Conservation (phyloP, 2,329 filamentous ascomycete species). For the Emmonsiellopsis sp. region DNA sequence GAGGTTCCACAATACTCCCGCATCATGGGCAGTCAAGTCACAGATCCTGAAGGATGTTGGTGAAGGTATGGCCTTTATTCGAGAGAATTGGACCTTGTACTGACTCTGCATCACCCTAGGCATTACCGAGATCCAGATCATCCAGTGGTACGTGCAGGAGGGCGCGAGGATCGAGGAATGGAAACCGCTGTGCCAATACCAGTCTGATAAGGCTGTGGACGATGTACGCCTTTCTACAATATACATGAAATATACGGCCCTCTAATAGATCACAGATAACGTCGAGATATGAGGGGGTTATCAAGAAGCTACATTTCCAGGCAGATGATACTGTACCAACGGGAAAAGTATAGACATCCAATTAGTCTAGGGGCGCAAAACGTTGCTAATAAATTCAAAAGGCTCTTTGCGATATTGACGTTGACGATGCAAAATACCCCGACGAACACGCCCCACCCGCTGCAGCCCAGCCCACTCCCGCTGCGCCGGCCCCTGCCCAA, state of each 20-base stretch:
- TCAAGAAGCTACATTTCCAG: constrained; percentile 94
- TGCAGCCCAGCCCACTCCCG: constrained; percentile 16
- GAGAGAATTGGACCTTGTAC: constrained; percentile 23
- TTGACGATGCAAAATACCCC: constrained; percentile 64
- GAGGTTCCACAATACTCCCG: constrained; percentile 26
- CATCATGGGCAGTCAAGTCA: constrained; percentile 28
- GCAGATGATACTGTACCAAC: constrained; percentile 94
- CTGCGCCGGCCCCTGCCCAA: constrained; percentile 14
- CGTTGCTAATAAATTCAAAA: constrained; percentile 25
- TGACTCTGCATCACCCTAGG: constrained; percentile 42
- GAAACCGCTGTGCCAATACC: constrained; percentile 94
- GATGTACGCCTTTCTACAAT: constrained; percentile 34
- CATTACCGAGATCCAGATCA: constrained; percentile 96
- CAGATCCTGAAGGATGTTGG: constrained; percentile 37
- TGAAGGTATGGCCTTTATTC: constrained; percentile 26
- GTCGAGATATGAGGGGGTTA: constrained; percentile 86
- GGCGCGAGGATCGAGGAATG: constrained; percentile 95
- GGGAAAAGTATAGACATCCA: constrained; percentile 48
- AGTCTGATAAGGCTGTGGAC: constrained; percentile 84
- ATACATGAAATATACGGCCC: not conserved
- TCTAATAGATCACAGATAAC: constrained; percentile 58
- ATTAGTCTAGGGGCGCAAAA: not conserved
- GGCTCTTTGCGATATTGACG: constrained; percentile 90
- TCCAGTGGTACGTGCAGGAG: constrained; percentile 98
- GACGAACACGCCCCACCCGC: constrained; percentile 39